phyloP scores from a whole-genome alignment of 1,139 yeast genomes.

The Hyphopichia burtonii region DNA sequence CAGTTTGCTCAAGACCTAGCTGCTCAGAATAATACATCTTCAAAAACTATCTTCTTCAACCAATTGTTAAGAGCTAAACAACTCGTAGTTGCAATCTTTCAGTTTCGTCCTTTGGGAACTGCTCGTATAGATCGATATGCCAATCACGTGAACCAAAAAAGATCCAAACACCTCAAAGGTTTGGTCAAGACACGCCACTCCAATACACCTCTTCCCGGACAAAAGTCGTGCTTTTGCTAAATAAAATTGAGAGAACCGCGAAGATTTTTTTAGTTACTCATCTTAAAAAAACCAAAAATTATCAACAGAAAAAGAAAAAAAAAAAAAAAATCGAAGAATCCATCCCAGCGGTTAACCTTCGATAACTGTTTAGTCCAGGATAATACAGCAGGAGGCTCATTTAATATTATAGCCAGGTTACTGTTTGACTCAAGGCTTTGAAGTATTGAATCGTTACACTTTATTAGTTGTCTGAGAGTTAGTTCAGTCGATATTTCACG shows the following conservation, averaged over 20 bases:
- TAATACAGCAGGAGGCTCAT: neutral
- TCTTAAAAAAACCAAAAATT: neutral
- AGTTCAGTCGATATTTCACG: neutral
- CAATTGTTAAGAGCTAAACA: too few relatives aligned
- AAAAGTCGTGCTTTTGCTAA: too few relatives aligned
- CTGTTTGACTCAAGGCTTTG: neutral
- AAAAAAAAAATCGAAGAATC: neutral
- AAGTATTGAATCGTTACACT: neutral
- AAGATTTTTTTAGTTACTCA: neutral
- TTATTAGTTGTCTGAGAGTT: neutral
- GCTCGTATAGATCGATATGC: too few relatives aligned
- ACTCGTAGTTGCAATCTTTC: too few relatives aligned
- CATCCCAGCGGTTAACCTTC: neutral
- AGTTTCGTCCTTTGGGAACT: too few relatives aligned
- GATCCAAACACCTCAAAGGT: too few relatives aligned
- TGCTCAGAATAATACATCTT: slow-evolving; percentile 56
- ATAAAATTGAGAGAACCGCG: neutral
- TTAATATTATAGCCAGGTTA: neutral
- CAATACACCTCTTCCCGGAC: too few relatives aligned
- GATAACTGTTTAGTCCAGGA: neutral
- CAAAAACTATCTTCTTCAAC: neutral
- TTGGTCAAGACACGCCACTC: too few relatives aligned
- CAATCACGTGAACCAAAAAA: too few relatives aligned
- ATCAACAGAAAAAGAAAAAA: neutral
- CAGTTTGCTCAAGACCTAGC: slow-evolving; percentile 66